Evolutionary conservation across 1,284 basidiomycete genomes (phyloP), one percentile per base, ranked within the genome.

Genomic region (Ceratobasidium sp.): DNA sequence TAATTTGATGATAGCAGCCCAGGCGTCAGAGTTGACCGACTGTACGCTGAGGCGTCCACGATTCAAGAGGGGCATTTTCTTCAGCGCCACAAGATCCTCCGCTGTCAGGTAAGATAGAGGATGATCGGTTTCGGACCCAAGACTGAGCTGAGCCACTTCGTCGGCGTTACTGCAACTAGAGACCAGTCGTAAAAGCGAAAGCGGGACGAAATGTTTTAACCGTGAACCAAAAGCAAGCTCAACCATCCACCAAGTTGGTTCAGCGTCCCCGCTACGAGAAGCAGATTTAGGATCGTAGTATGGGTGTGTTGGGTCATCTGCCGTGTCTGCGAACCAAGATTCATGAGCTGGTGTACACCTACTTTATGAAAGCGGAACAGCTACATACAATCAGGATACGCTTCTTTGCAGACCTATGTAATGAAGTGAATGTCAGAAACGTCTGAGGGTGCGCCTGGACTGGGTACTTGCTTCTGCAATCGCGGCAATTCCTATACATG

Each of bases 41-140:
- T 98, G 94, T 50, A 94, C 91, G 80, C 94, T 97, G 61, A 98
- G 84, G 61, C 97, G 84, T 0, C 96, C 94, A 8, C 93, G 86
- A 23, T 87, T 91, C 18, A 98, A 85, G 28, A 98, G 83, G 53
- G 91, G 86, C 94, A 97, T 97, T 4, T 77, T 87, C 87, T 79
- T 76, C 34, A 88, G 81, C 23, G 83, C 82, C 43, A 52, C 26
- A 30, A 80, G 73, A 34, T 83, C 77, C 2, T 74, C 69, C 0
- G 76, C 65, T 3, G 75, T 76, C 41, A 83, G 75, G 71, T 82
- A 83, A 6, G 64, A 6, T 39, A 52, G 8, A 74, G 28, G 23
- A 64, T 8, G 52, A n/a, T 55, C 34, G 23, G 30, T 59, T 53
- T 58, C 50, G 53, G 62, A 46, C 50, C 58, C 82, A 50, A 84